These are phyloP conservation scores for Lactarius quietus DNA, from an alignment of 768 basidiomycete genomes.

Conservation along the genomic window DNA sequence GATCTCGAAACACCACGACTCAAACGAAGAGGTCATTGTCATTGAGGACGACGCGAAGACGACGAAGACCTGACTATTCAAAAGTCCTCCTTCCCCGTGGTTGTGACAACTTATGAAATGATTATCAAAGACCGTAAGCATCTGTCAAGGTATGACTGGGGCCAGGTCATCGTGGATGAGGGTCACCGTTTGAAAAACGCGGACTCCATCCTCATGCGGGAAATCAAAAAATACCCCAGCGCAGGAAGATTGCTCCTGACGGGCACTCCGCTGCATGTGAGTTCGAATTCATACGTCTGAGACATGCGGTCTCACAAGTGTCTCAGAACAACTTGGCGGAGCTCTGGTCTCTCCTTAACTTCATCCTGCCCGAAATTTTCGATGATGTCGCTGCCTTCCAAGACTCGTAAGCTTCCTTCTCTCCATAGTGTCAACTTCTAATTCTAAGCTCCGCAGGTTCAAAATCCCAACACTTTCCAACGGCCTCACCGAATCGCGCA, in stretches of 20 bases:
- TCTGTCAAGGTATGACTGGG: conserved; percentile 67
- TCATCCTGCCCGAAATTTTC: conserved; percentile 93
- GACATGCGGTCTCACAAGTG: conserved; percentile 7
- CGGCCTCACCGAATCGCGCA: conserved; percentile 53
- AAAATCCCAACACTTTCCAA: conserved; percentile 63
- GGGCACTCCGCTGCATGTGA: conserved; percentile 91
- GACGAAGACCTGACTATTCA: conserved; percentile 32
- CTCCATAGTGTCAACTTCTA: neutral
- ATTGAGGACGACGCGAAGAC: conserved; percentile 9
- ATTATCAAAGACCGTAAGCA: conserved; percentile 77
- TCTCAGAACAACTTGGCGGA: conserved; percentile 90
- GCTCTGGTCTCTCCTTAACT: conserved; percentile 93
- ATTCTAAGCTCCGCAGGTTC: conserved; percentile 46
- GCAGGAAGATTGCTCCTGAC: conserved; percentile 92
- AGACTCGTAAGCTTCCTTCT: conserved; percentile 56
- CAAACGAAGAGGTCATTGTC: conserved; percentile 15
- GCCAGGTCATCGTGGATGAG: conserved; percentile 95
- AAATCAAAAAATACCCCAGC: conserved; percentile 82
- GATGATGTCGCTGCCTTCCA: conserved; percentile 87
- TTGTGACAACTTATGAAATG: conserved; percentile 91
- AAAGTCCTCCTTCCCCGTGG: conserved; percentile 61
- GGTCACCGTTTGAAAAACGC: conserved; percentile 95
- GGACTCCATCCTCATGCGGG: conserved; percentile 83
- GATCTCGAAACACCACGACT: conserved; percentile 4
- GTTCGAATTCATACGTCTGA: conserved; percentile 28